Conservation (phyloP, 805 yeast species). For the Candida namnaoensis region DNA sequence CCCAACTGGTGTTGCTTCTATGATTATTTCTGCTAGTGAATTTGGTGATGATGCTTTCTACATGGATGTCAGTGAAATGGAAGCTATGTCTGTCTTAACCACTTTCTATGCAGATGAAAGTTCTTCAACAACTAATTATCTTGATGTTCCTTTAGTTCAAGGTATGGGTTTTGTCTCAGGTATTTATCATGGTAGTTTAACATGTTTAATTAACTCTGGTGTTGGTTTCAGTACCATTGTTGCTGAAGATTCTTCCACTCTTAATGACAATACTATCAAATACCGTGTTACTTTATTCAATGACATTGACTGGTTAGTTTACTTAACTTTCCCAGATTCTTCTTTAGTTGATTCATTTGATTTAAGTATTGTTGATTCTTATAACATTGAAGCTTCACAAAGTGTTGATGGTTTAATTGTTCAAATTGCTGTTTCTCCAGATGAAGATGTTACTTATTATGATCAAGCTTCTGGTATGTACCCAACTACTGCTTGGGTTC, state of each 20-base stretch:
- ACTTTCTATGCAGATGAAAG: constrained; percentile 23
- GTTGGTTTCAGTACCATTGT: constrained; percentile 34
- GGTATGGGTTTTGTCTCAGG: constrained; percentile 56
- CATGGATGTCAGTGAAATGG: constrained; percentile 37
- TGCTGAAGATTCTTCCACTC: constrained; percentile 21
- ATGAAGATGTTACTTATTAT: constrained; percentile 31
- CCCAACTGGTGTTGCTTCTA: constrained; percentile 46
- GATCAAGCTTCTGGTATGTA: constrained; percentile 68
- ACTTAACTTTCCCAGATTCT: constrained; percentile 31
- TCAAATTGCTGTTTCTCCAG: constrained; percentile 44
- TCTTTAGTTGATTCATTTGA: constrained; percentile 19
- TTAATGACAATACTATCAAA: constrained; percentile 34
- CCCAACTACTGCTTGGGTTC: constrained; percentile 37
- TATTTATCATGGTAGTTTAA: constrained; percentile 37
- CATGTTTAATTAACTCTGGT: constrained; percentile 35
- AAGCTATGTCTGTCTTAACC: constrained; percentile 41
- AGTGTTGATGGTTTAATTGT: constrained; percentile 30
- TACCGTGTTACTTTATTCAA: constrained; percentile 43
- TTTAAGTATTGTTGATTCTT: constrained; percentile 23
- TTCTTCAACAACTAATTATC: constrained; percentile 21
- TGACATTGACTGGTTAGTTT: constrained; percentile 40
- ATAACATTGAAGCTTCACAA: constrained; percentile 26
- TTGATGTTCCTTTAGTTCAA: constrained; percentile 44
- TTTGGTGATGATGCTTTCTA: constrained; percentile 29
- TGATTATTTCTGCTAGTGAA: constrained; percentile 45